A percentile compares a stretch with the other conserved stretches of the same genome.
These are phyloP conservation scores for Parathielavia hyrcaniae DNA, from an alignment of 495 filamentous ascomycete genomes.

Conservation along the genomic window DNA sequence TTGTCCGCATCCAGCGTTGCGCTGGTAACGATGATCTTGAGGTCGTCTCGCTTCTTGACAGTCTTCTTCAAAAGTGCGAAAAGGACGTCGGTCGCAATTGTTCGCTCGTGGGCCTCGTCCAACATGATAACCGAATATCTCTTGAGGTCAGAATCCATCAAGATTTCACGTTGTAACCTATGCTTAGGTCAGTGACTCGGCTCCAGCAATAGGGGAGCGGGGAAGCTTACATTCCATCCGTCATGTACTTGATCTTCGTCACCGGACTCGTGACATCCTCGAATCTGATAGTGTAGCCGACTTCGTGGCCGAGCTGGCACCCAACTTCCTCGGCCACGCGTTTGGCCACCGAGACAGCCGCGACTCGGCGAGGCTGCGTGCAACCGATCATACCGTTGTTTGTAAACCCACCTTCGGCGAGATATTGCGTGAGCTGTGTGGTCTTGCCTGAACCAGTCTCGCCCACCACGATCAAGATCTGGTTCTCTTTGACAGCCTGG, in stretches of 20 bases:
- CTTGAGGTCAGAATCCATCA: conserved; percentile 80
- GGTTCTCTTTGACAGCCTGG: conserved; percentile 80
- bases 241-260: conserved; percentile 99
- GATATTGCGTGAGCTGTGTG: conserved; percentile 90
- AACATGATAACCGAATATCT: conserved; percentile 96
- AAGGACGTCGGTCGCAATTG: conserved; percentile 91
- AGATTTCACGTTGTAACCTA: conserved; percentile 76
- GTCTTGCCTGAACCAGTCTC: conserved; percentile 98
- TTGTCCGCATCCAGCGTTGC: conserved; percentile 97
- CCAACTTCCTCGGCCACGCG: conserved; percentile 97
- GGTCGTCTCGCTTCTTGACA: conserved; percentile 72
- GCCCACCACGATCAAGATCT: conserved; percentile 91
- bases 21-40: conserved; percentile 92
- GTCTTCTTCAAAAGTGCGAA: conserved; percentile 95
- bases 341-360: conserved; percentile 94
- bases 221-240: conserved; percentile 70
- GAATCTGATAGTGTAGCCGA: conserved; percentile 97
- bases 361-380: conserved; percentile 94
- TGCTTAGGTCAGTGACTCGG: not conserved
- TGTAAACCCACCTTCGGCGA: conserved; percentile 86
- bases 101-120: conserved; percentile 96
- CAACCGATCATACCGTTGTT: conserved; percentile 92
- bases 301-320: conserved; percentile 81
- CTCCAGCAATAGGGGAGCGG: too few relatives aligned
- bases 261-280: conserved; percentile 87